Conservation (phyloP, 2,329 filamentous ascomycete genomes). For the Ceratocystis smalleyi region DNA sequence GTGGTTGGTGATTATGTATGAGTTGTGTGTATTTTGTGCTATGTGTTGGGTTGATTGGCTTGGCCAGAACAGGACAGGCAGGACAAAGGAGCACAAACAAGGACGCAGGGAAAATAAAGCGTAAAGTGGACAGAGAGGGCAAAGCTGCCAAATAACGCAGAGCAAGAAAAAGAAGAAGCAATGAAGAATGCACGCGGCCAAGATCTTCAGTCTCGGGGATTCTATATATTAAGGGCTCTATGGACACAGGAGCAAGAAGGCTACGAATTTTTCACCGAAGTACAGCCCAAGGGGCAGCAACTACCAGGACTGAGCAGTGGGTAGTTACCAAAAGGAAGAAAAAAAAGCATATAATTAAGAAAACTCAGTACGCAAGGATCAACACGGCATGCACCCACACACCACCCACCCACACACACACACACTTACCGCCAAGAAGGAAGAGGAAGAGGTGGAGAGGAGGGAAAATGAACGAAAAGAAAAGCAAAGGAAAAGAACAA, state of each 20-base stretch:
- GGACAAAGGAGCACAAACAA: too few species aligned
- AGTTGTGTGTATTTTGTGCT: too few species aligned
- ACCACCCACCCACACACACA: too few species aligned
- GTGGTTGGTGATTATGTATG: too few species aligned
- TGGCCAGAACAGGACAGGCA: too few species aligned
- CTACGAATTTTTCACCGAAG: conserved; percentile 1
- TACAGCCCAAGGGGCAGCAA: conserved; percentile 1
- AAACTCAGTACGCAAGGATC: neutral
- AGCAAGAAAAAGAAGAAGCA: neutral
- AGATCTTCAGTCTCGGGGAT: neutral
- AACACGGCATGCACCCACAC: neutral
- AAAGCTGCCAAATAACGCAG: neutral
- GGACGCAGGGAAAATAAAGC: too few species aligned
- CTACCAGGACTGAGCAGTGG: neutral
- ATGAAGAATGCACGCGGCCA: neutral
- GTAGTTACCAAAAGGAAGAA: neutral
- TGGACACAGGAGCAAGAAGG: neutral
- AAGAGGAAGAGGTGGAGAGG: neutral
- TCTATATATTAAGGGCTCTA: neutral
- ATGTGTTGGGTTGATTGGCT: too few species aligned
- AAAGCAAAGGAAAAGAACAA: neutral
- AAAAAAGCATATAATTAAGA: neutral
- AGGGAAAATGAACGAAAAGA: neutral
- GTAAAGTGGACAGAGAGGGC: too few species aligned
- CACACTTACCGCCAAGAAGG: neutral